These are phyloP conservation scores for Penicillium oxalicum DNA, from an alignment of 2,329 filamentous ascomycete genomes.

Conservation along the genomic window DNA sequence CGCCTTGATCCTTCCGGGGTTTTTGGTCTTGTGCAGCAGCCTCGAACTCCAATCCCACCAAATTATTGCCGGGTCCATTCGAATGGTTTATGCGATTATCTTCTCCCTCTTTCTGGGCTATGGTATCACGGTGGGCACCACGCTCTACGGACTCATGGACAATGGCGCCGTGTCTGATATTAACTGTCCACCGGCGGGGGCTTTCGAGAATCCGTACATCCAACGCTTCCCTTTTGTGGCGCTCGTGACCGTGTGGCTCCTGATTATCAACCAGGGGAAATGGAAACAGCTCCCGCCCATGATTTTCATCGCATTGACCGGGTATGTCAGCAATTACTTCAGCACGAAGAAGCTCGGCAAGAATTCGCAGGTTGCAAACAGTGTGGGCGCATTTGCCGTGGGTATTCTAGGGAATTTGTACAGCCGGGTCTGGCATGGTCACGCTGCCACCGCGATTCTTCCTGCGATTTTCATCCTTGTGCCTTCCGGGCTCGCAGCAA, in stretches of 20 bases:
- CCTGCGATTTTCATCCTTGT: constrained; percentile 74
- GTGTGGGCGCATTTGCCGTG: constrained; percentile 67
- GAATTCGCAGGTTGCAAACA: constrained; percentile 69
- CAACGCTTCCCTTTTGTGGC: constrained; percentile 67
- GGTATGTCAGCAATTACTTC: constrained; percentile 56
- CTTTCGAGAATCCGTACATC: constrained; percentile 30
- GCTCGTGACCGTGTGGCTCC: constrained; percentile 64
- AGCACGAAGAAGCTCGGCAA: constrained; percentile 51
- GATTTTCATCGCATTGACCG: constrained; percentile 64
- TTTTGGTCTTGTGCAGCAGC: constrained; percentile 53
- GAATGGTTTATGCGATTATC: constrained; percentile 48
- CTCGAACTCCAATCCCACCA: constrained; percentile 63
- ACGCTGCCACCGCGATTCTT: constrained; percentile 77
- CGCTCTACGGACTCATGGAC: constrained; percentile 57
- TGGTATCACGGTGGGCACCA: constrained; percentile 60
- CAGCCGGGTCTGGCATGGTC: constrained; percentile 62
- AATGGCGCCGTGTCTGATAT: constrained; percentile 45
- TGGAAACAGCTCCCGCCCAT: constrained; percentile 72
- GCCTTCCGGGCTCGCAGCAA: constrained; percentile 52
- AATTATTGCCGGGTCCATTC: constrained; percentile 58
- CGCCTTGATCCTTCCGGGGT: constrained; percentile 63
- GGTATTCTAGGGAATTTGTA: constrained; percentile 74
- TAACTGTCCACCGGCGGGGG: constrained; percentile 36
- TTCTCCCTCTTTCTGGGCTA: constrained; percentile 66
- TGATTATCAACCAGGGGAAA: constrained; percentile 75